Percentiles rank a stretch among this genome's conserved stretches.
phyloP scores from a whole-genome alignment of 2,329 filamentous ascomycete species.

The Whalleya microplaca region DNA sequence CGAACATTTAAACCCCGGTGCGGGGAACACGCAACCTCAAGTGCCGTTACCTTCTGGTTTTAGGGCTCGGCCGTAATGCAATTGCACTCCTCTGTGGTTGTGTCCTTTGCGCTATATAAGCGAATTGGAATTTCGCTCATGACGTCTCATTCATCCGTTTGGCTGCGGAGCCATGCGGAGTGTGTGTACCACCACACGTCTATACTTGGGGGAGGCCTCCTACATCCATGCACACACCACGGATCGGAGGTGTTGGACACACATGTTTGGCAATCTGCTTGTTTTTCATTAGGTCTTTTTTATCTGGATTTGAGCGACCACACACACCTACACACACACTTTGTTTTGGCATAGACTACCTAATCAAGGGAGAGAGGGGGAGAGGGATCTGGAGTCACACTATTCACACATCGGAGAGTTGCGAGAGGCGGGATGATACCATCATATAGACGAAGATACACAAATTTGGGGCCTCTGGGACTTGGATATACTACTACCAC shows the following conservation, averaged over 20 bases:
- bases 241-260: not conserved
- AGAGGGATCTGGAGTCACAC: not conserved
- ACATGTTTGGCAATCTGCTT: not conserved
- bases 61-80: not conserved
- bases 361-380: not conserved
- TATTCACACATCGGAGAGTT: not conserved
- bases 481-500: too few species aligned
- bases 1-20: not conserved
- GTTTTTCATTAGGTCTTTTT: not conserved
- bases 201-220: not conserved
- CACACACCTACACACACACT: too few species aligned
- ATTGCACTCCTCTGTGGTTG: not conserved
- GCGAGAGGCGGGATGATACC: not conserved
- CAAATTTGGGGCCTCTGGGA: not conserved
- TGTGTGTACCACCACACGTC: not conserved
- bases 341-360: not conserved
- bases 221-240: not conserved
- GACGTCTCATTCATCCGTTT: not conserved
- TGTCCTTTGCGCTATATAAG: not conserved
- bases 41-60: not conserved
- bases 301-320: not conserved
- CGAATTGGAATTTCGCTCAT: not conserved
- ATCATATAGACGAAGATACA: not conserved
- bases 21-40: not conserved
- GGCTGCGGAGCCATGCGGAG: not conserved